Percentiles rank a stretch among this genome's conserved stretches.
phyloP scores from a whole-genome alignment of 106 monocot genomes.

The Gastrodia elata region DNA sequence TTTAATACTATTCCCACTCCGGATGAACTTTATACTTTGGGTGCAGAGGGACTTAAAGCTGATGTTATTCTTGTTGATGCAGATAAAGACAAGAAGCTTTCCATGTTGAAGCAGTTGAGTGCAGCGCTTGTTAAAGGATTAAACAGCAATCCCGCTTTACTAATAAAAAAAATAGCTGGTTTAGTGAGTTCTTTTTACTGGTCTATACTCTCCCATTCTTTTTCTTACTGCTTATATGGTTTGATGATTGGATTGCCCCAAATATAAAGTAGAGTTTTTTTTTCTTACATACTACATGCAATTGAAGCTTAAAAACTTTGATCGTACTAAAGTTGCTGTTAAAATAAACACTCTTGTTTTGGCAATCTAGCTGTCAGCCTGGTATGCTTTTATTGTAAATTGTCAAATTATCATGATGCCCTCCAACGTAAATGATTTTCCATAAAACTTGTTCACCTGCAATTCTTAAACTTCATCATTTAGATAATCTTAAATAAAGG shows the following conservation, averaged over 20 bases:
- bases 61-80: slow-evolving; percentile 93
- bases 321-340: too few relatives aligned
- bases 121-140: slow-evolving; percentile 81
- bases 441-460: too few relatives aligned
- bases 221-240: neutral
- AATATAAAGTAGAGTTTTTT: neutral
- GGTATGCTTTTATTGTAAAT: too few relatives aligned
- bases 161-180: slow-evolving; percentile 90
- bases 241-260: neutral
- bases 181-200: slow-evolving; percentile 50
- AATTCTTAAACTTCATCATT: too few relatives aligned
- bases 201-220: neutral
- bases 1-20: slow-evolving; percentile 78
- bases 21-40: slow-evolving; percentile 71
- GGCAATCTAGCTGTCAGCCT: neutral
- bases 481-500: too few relatives aligned
- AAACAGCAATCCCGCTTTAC: slow-evolving; percentile 53
- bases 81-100: slow-evolving; percentile 95
- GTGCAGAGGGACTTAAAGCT: slow-evolving; percentile 63
- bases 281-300: neutral
- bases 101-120: slow-evolving; percentile 82
- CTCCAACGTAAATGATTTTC: too few relatives aligned
- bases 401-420: too few relatives aligned
- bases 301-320: neutral
- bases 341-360: neutral